Evolutionary conservation across 2,329 filamentous ascomycete genomes (phyloP).

Genomic region (Plectosphaerella sp.): DNA sequence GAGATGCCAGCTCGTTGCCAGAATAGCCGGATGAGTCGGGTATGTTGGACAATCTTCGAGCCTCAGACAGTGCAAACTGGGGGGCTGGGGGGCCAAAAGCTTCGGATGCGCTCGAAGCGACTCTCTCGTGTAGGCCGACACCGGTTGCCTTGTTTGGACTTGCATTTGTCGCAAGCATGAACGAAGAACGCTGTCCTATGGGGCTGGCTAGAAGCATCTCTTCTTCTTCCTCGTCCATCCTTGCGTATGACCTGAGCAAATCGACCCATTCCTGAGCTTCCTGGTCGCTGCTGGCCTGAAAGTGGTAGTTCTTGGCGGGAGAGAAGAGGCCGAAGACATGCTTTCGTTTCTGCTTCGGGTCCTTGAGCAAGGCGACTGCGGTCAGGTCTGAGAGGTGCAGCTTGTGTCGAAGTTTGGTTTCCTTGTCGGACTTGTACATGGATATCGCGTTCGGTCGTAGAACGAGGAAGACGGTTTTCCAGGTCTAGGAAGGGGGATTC

Average conservation of each 20-base stretch:
- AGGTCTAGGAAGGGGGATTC: slow-evolving; percentile 53
- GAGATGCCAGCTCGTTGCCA: slow-evolving; percentile 66
- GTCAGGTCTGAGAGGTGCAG: slow-evolving; percentile 86
- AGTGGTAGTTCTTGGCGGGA: slow-evolving; percentile 84
- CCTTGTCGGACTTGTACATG: slow-evolving; percentile 88
- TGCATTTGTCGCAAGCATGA: slow-evolving; percentile 14
- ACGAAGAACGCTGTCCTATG: slow-evolving; percentile 44
- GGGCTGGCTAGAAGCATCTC: slow-evolving; percentile 74
- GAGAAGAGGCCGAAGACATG: slow-evolving; percentile 93
- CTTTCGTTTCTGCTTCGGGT: slow-evolving; percentile 80
- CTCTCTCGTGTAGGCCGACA: slow-evolving; percentile 16
- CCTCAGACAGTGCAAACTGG: slow-evolving; percentile 23
- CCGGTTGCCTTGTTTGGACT: not conserved
- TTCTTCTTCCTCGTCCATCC: slow-evolving; percentile 84
- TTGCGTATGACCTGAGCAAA: slow-evolving; percentile 71
- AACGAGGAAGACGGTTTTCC: slow-evolving; percentile 87
- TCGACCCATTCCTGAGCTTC: slow-evolving; percentile 87
- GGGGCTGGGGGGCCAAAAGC: slow-evolving; percentile 36
- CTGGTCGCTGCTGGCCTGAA: slow-evolving; percentile 68
- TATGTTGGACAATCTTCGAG: slow-evolving; percentile 55
- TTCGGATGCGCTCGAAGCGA: slow-evolving; percentile 59
- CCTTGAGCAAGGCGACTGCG: slow-evolving; percentile 82
- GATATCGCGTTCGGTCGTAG: slow-evolving; percentile 86
- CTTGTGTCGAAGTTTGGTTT: slow-evolving; percentile 84
- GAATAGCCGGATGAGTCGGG: slow-evolving; percentile 61